Base-by-base conservation (phyloP, 495 filamentous ascomycete genomes). In the Monascus purpureus region DNA sequence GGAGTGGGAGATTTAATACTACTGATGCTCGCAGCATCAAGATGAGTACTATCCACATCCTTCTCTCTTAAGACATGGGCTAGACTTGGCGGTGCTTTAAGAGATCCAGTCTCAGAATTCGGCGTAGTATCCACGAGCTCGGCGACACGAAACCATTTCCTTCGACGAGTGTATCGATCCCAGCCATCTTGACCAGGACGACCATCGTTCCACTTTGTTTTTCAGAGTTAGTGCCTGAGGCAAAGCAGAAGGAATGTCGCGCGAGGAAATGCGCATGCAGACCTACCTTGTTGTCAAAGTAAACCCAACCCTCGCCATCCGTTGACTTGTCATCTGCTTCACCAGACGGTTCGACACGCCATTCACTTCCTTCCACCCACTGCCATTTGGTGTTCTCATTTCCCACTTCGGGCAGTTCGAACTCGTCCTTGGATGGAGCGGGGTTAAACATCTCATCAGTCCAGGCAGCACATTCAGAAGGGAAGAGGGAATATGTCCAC, bases 121-220 rank as follows among this genome's bases (percentile, higher is more conserved):
- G 52, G 55, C 15, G 69, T 55, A 13, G 73, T 56, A 41, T 99
- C 92, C 22, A 94, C 80, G 13, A 99, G 72, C 53, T 99, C 92
- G 16, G 92, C 90, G 45, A 94, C 90, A 17, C 92, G 77, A 46
- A 78, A 85, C 90, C 90, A 99, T 53, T 96, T 99, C 32, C 90
- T 64, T 8, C 90, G 73, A 16, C 90, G 72, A 0, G 90, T 99
- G 58, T 93, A 99, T 18, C 85, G 73, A 16, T 85, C 83, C 92
- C 92, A 99, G 25, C 86, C 81, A 40, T 96, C 90, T 47, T 77
- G 74, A 6, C 80, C 86, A 27, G 87, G 72, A 11, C 82, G 78
- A 17, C 86, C 87, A 44, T 93, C 84, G 48, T 82, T 77, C 90
- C 90, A 97, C 82, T 94, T 25, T 16, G 13, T 8, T 9, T 5